Evolutionary conservation across 768 basidiomycete species (phyloP), one percentile per base, ranked within the genome.

Genomic region (Tephrocybe sp.): DNA sequence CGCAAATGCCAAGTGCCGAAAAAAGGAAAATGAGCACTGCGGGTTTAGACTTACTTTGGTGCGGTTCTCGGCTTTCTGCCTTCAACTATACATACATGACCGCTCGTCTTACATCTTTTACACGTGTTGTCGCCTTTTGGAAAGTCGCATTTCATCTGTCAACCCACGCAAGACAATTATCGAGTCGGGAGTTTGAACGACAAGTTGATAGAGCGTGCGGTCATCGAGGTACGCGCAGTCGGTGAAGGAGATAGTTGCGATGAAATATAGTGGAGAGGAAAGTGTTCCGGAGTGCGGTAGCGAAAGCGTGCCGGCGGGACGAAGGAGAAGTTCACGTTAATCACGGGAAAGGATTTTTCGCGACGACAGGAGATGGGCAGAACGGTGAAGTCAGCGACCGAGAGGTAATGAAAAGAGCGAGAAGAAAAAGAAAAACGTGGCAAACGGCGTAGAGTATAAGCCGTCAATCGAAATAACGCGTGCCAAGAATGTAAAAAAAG

Each of bases 121-220:
- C 90, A 92, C n/a, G 86, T 83, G 60, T 81, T 83, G 46, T 86
- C 82, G 51, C 80, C 74, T 55, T 73, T 74, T 31, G 85, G 85
- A 63, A 92, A 91, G 57, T 84, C 85, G 69, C 90, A 92, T 75
- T 86, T 91, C 90, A 92, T 92, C 87, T 91, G 60, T 66, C 64
- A 59, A 47, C 41, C 25, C 25, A 25, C 39, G 35, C 18, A 52
- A 32, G 26, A 50, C 34, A 47, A 36, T 12, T n/a, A 46, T 32
- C 15, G 38, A 27, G 26, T 24, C 12, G 6, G 19, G 35, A 50
- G n/a, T 19, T 37, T 34, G n/a, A 22, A n/a, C n/a, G n/a, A n/a
- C n/a, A n/a, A n/a, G n/a, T n/a, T n/a, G n/a, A n/a, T n/a, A n/a
- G n/a, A n/a, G n/a, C n/a, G n/a, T n/a, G n/a, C n/a, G n/a, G n/a